phyloP scores from a whole-genome alignment of 2,329 filamentous ascomycete genomes.

The Nigrospora oryzae region DNA sequence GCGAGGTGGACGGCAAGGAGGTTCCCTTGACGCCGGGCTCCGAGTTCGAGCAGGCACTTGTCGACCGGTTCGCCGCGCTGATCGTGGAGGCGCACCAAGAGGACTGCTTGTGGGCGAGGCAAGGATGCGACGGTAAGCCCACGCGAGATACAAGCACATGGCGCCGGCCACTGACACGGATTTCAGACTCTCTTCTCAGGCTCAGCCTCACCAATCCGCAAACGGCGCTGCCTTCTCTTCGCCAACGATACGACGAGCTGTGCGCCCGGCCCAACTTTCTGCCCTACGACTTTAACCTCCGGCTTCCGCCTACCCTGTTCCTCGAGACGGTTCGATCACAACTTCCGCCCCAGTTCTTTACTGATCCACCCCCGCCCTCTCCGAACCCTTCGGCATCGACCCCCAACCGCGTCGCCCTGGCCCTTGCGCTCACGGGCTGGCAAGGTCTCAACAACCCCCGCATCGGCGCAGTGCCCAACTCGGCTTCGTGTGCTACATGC shows the following conservation, averaged over 20 bases:
- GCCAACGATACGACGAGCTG: constrained; percentile 57
- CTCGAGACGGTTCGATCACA: constrained; percentile 40
- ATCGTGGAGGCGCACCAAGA: constrained; percentile 70
- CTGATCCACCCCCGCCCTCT: constrained; percentile 26
- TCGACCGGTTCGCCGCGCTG: constrained; percentile 66
- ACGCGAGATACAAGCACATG: constrained; percentile 9
- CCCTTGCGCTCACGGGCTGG: constrained; percentile 69
- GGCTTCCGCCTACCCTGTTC: constrained; percentile 43
- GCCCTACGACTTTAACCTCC: constrained; percentile 54
- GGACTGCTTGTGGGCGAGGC: constrained; percentile 77
- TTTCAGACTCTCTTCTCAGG: constrained; percentile 48
- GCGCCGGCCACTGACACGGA: neutral
- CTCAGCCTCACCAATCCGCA: constrained; percentile 55
- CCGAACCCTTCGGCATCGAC: constrained; percentile 17
- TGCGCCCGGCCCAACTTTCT: constrained; percentile 44
- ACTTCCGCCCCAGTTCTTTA: constrained; percentile 48
- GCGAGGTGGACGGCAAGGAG: constrained; percentile 47
- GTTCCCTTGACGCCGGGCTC: constrained; percentile 45
- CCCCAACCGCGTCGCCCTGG: constrained; percentile 55
- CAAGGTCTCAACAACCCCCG: constrained; percentile 50
- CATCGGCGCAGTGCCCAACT: constrained; percentile 56
- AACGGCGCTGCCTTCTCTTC: constrained; percentile 47
- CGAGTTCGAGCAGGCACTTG: constrained; percentile 61
- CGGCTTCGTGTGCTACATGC: constrained; percentile 76
- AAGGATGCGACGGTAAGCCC: constrained; percentile 71